phyloP scores from a whole-genome alignment of 495 filamentous ascomycete genomes.

The Podospora tetraspora region DNA sequence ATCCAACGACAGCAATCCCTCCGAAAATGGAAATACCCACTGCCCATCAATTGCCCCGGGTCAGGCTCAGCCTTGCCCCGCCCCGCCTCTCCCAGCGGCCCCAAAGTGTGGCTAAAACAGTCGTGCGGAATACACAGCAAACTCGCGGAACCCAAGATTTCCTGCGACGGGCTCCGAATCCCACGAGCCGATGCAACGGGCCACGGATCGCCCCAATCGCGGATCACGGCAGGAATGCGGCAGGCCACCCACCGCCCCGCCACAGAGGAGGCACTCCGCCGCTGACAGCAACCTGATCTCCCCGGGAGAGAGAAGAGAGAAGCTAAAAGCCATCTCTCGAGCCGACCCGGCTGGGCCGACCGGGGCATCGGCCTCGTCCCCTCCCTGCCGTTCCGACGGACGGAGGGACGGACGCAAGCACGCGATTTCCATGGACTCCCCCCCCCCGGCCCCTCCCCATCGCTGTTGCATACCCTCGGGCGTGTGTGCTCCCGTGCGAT shows the following conservation, averaged over 20 bases:
- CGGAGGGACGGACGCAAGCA: background rate
- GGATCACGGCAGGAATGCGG: background rate
- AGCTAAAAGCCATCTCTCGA: background rate
- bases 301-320: background rate
- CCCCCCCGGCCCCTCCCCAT: background rate
- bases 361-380: background rate
- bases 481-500: background rate
- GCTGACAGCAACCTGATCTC: too few relatives aligned
- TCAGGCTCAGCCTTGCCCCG: background rate
- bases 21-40: background rate
- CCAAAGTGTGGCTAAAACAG: slow-evolving; percentile 22
- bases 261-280: too few relatives aligned
- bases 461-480: background rate
- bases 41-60: background rate
- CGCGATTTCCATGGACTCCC: background rate
- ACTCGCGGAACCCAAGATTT: slow-evolving; percentile 5
- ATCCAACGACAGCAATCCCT: background rate
- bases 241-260: background rate
- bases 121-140: slow-evolving; percentile 14
- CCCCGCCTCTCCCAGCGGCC: background rate
- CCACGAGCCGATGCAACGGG: background rate
- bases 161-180: background rate
- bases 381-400: background rate
- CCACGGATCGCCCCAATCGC: background rate
- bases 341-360: background rate